Evolutionary conservation across 208 protist species (phyloP).

Genomic region (Lotmaria passim): DNA sequence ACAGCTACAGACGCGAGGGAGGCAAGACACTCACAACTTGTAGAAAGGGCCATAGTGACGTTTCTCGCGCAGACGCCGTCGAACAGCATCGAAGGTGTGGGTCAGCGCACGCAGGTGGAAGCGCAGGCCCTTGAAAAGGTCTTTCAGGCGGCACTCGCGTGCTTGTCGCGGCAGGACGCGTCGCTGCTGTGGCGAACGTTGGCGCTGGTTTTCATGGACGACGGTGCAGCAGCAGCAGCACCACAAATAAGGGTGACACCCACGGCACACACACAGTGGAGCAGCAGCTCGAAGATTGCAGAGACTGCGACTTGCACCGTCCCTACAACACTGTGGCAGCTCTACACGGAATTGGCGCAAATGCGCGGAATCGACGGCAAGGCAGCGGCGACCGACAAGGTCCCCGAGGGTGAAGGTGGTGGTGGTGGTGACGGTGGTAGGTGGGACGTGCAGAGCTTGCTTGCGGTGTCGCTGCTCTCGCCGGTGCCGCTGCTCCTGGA

Average conservation of each 20-base stretch:
- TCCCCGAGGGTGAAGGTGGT: background rate
- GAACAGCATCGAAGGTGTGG: too few species aligned
- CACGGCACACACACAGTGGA: background rate
- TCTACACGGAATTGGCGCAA: background rate
- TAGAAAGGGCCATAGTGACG: too few species aligned
- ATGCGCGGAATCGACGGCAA: too few species aligned
- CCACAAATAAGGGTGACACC: background rate
- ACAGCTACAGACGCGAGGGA: background rate
- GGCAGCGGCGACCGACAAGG: background rate
- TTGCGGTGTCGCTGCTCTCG: constrained; percentile 17
- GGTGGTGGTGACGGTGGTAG: background rate
- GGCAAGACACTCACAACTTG: too few species aligned
- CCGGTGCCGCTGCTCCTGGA: constrained; percentile 5
- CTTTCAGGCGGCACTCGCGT: background rate
- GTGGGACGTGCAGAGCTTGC: background rate
- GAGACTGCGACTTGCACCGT: background rate
- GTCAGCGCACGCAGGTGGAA: background rate
- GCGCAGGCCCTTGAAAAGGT: background rate
- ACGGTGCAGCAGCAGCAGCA: background rate
- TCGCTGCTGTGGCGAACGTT: constrained; percentile 11
- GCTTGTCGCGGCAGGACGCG: background rate
- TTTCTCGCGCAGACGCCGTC: too few species aligned
- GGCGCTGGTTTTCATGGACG: background rate
- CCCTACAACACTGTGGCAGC: background rate
- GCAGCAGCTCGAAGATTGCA: background rate